Evolutionary conservation across 495 filamentous ascomycete species (phyloP).

Genomic region (Sordaria brevicollis): DNA sequence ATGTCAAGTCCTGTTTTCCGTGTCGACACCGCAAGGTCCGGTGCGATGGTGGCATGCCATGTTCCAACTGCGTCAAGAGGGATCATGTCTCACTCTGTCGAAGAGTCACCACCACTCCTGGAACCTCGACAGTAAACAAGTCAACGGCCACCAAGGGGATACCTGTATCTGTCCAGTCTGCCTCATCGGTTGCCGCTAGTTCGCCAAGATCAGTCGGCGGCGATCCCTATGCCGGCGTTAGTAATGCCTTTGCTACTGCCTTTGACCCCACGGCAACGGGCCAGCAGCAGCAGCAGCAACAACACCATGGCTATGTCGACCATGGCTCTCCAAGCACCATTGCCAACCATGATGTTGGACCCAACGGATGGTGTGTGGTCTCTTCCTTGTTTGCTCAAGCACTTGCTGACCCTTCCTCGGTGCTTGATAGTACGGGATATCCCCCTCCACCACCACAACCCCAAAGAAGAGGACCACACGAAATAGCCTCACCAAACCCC

Average conservation of each 20-base stretch:
- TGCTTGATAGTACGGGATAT: neutral
- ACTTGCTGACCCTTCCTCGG: neutral
- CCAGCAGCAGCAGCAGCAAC: neutral
- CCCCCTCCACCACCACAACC: neutral
- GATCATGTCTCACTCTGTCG: constrained; percentile 4
- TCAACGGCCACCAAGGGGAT: neutral
- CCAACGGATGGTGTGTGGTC: neutral
- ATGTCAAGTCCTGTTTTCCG: constrained; percentile 6
- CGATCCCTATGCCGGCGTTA: neutral
- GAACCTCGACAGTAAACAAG: neutral
- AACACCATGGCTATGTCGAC: neutral
- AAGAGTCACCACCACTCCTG: neutral
- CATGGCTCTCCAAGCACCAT: neutral
- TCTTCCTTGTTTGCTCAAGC: neutral
- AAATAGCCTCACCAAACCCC: neutral
- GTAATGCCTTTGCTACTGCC: neutral
- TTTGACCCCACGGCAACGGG: neutral
- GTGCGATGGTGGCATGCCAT: constrained; percentile 1
- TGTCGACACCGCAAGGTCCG: constrained; percentile 6
- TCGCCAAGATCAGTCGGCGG: neutral
- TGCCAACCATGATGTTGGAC: neutral
- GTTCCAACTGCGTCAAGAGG: constrained; percentile 2
- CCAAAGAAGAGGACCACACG: neutral
- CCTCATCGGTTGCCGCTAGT: neutral
- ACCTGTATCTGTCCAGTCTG: neutral